Evolutionary conservation across 805 yeast species (phyloP), one percentile per base, ranked within the genome.

Genomic region (Starmerella roubikii): DNA sequence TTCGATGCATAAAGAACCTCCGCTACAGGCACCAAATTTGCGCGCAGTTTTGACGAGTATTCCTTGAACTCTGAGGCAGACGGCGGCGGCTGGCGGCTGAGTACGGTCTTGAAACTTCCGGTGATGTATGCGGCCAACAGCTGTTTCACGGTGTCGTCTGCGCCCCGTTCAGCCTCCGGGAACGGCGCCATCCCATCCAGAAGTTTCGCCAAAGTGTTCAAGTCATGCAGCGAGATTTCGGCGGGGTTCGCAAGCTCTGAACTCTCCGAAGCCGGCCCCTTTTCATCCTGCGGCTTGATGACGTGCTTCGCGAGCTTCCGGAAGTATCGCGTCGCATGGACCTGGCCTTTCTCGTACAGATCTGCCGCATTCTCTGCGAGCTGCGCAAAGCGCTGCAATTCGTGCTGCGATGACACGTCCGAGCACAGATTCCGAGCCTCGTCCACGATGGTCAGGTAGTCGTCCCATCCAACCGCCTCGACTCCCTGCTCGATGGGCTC

Each of bases 241-340:
- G 30, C 12, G 13, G 30, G 29, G 16, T 34, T 34, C 15, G 18
- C 34, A 19, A 32, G 19, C 7, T 21, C 56, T 29, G 72, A 59
- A 45, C 23, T 4, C 16, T 10, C 16, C 9, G 17, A 5, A 4
- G 7, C 18, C 13, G 66, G 67, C 32, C 60, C 61, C 39, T 74
- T 50, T 45, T 76, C 56, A 39, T 57, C 61, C 48, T 66, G 66
- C 39, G 76, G 61, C 49, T 65, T 60, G 43, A 62, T 63, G 28
- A 67, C 63, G 1, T 65, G 59, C 25, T 61, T 60, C 31, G 62
- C 58, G 43, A 65, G 62, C 23, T 54, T 57, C 40, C 58, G 58
- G 32, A 39, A 15, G 32, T 32, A 35, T 31, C 32, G 32, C 32
- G 39, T 26, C 27, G 43, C 32, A 25, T 44, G 30, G 13, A 17